A percentile compares a stretch with the other conserved stretches of the same genome.
phyloP scores from a whole-genome alignment of 2,329 filamentous ascomycete genomes.

The Fusarium sp. region DNA sequence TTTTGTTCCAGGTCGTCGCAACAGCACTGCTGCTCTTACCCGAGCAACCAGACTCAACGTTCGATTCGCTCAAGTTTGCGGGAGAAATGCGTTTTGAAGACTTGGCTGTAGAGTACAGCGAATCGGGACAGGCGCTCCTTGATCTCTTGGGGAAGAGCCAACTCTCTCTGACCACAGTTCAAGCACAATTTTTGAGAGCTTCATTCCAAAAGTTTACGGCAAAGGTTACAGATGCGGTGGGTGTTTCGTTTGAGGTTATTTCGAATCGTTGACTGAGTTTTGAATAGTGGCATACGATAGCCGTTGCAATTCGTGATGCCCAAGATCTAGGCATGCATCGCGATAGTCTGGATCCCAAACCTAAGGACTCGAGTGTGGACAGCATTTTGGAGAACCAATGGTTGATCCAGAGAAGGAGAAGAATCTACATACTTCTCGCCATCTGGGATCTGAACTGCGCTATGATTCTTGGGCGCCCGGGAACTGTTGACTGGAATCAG shows the following conservation, averaged over 20 bases:
- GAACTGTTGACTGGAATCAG: slow-evolving; percentile 65
- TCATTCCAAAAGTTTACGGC: slow-evolving; percentile 71
- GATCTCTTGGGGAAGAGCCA: slow-evolving; percentile 68
- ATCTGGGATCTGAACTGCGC: slow-evolving; percentile 67
- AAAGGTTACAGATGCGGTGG: slow-evolving; percentile 68
- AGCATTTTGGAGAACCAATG: slow-evolving; percentile 69
- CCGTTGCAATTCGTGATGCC: slow-evolving; percentile 70
- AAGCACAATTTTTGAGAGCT: slow-evolving; percentile 69
- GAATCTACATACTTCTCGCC: slow-evolving; percentile 68
- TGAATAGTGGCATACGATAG: slow-evolving; percentile 67
- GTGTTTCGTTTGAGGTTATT: neutral
- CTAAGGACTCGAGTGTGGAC: slow-evolving; percentile 60
- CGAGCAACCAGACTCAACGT: slow-evolving; percentile 60
- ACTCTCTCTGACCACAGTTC: slow-evolving; percentile 68
- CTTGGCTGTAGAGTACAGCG: slow-evolving; percentile 71
- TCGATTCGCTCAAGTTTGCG: slow-evolving; percentile 70
- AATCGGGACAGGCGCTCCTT: slow-evolving; percentile 67
- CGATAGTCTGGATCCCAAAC: slow-evolving; percentile 65
- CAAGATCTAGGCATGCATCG: slow-evolving; percentile 73
- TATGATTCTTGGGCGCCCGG: slow-evolving; percentile 67
- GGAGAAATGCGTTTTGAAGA: slow-evolving; percentile 72
- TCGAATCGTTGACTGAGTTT: neutral
- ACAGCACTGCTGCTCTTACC: slow-evolving; percentile 67
- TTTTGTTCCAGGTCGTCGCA: slow-evolving; percentile 71
- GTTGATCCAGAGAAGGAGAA: slow-evolving; percentile 67